Evolutionary conservation across 2,329 filamentous ascomycete genomes (phyloP), one percentile per base, ranked within the genome.

Genomic region (Whalleya microplaca): DNA sequence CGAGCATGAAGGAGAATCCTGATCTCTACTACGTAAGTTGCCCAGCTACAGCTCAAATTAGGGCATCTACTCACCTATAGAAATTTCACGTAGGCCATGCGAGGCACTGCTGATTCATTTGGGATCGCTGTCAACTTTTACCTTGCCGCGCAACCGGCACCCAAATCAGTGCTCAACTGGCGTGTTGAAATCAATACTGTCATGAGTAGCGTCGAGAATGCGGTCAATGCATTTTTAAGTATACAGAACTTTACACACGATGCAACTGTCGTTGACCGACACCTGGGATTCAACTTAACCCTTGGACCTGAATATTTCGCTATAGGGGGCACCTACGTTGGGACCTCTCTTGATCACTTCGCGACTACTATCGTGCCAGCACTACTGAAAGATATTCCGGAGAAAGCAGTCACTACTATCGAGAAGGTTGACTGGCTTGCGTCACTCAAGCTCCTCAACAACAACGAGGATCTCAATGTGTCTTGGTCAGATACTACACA

Each of bases 21-120:
- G 65, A 71, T 2, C 45, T 73, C 1, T 73, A 66, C 37, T 65
- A 59, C 10, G 71, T 73, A 50, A 57, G 69, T 65, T 12, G 18
- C 16, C 2, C n/a, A 7, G n/a, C 20, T 9, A 10, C 21, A 9
- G 3, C 4, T 23, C 16, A 16, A 20, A 16, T 40, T 27, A 12
- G 2, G 29, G 16, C 16, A 10, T 8, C 19, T 14, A 18, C 50
- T 58, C 29, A 56, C 41, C 21, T 47, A 51, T 1, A 18, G 21
- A 44, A 44, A 10, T 46, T 12, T 1, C 18, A 16, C 45, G 6
- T 29, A 75, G 73, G 75, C 72, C n/a, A 68, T 77, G 60, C 72
- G 73, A 50, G 75, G 75, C 16, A 75, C 75, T 4, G 75, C 71
- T 7, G 72, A 73, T 16, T 75, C 73, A 2, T 75, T 76, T 45